A percentile compares a stretch with the other conserved stretches of the same genome.
phyloP scores from a whole-genome alignment of 2,329 filamentous ascomycete species.

The Alternaria gansuensis region DNA sequence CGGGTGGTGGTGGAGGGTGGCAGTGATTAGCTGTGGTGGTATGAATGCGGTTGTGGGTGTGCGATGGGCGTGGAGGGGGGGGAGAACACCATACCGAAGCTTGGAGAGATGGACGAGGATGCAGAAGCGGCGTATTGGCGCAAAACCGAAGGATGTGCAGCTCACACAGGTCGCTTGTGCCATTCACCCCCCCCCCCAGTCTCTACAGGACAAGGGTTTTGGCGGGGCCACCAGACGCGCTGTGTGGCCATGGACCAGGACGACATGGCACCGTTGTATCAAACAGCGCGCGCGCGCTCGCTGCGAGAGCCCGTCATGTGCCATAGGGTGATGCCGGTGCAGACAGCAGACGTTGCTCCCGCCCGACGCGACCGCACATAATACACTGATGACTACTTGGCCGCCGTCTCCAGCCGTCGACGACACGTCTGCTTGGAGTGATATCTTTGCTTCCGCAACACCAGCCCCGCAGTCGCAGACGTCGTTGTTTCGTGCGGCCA shows the following conservation, averaged over 20 bases:
- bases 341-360: slow-evolving; percentile 38
- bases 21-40: not conserved
- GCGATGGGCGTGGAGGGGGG: not conserved
- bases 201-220: slow-evolving; percentile 31
- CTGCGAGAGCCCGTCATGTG: slow-evolving; percentile 13
- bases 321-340: slow-evolving; percentile 27
- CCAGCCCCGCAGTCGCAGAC: slow-evolving; percentile 12
- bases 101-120: slow-evolving; percentile 10
- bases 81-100: slow-evolving; percentile 6
- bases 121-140: slow-evolving; percentile 25
- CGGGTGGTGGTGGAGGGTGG: not conserved
- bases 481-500: slow-evolving; percentile 27
- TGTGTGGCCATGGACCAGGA: slow-evolving; percentile 28
- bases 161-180: slow-evolving; percentile 38
- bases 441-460: slow-evolving; percentile 14
- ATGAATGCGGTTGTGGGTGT: not conserved
- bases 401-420: slow-evolving; percentile 3
- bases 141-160: slow-evolving; percentile 31
- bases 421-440: slow-evolving; percentile 10
- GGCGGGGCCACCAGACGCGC: slow-evolving; percentile 29
- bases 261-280: slow-evolving; percentile 27
- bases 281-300: slow-evolving; percentile 22
- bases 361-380: slow-evolving; percentile 12
- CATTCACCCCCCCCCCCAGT: slow-evolving; percentile 27
- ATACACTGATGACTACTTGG: slow-evolving; percentile 2